A percentile compares a stretch with the other conserved stretches of the same genome.
Conservation (phyloP, 345 rosid genomes). For the Aquilaria malaccensis region DNA sequence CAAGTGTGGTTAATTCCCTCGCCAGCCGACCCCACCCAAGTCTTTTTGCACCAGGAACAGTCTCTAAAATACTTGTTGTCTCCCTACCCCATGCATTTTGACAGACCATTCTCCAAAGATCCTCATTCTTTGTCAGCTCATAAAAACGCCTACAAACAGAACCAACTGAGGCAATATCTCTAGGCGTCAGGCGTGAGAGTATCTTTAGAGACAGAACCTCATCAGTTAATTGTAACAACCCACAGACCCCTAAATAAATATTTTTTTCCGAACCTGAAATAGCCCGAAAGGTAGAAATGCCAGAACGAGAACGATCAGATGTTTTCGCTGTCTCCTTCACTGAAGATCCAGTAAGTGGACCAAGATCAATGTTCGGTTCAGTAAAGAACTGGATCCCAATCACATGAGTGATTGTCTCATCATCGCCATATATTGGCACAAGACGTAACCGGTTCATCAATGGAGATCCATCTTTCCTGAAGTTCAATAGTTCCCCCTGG, state of each 20-base stretch:
- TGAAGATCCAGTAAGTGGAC: slow-evolving; percentile 54
- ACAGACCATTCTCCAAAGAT: slow-evolving; percentile 85
- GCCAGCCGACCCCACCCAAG: slow-evolving; percentile 85
- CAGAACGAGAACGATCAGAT: slow-evolving; percentile 31
- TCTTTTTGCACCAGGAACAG: slow-evolving; percentile 77
- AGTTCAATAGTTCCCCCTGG: slow-evolving; percentile 82
- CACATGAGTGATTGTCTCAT: slow-evolving; percentile 63
- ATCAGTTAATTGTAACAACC: slow-evolving; percentile 64
- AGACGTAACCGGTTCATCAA: slow-evolving; percentile 68
- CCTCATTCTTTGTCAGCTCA: slow-evolving; percentile 73
- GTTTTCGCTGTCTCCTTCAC: slow-evolving; percentile 46
- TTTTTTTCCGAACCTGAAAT: slow-evolving; percentile 41
- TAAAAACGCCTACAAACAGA: slow-evolving; percentile 61
- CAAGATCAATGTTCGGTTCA: slow-evolving; percentile 74
- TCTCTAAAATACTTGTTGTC: slow-evolving; percentile 65
- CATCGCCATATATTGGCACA: slow-evolving; percentile 85
- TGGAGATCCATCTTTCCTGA: slow-evolving; percentile 81
- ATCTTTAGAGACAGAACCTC: slow-evolving; percentile 71
- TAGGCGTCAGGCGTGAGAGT: slow-evolving; percentile 69
- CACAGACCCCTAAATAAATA: slow-evolving; percentile 57
- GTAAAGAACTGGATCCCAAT: slow-evolving; percentile 86
- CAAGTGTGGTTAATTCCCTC: slow-evolving; percentile 80
- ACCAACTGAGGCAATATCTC: slow-evolving; percentile 77
- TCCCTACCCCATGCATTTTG: slow-evolving; percentile 90
- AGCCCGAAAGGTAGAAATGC: slow-evolving; percentile 30